Base-by-base conservation (phyloP, 352 stramenopile genomes). In the Phytophthora sojae region DNA sequence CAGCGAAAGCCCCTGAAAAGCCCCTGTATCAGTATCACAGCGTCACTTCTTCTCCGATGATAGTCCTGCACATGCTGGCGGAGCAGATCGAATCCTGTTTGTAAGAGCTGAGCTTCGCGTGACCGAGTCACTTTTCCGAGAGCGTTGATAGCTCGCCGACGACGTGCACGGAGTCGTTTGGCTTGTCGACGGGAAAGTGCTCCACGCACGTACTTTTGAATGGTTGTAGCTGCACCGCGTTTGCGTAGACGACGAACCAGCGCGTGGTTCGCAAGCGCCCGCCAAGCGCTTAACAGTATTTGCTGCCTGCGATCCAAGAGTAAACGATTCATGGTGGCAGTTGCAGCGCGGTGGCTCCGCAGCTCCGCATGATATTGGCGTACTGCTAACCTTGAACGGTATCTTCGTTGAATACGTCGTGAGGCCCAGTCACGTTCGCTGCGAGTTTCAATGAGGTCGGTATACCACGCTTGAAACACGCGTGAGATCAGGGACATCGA, bases 221-320 rank as follows among this genome's bases (percentile, higher is more conserved):
- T 89, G 1, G 59, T 58, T 11, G 81, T 59, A n/a, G 80, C 85
- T 55, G 70, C 83, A 11, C 56, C 69, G 26, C 74, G 64, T 50
- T 91, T 93, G 29, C 67, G 71, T 17, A 88, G 71, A 6, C 73
- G 78, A 57, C 77, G 75, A 54, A 67, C 81, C 9, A 91, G n/a
- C n/a, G 85, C 80, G 26, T 91, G 79, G 17, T 76, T 79, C 17
- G 71, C 67, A 3, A 93, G 57, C 19, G 73, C 69, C 2, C 61
- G 77, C 85, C 83, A 93, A 15, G 30, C 70, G 21, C 11, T 61
- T 11, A 73, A 39, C 15, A 90, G 26, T 14, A 49, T 57, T 19
- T 79, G 73, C 8, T 71, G 64, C 7, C 30, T 76, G 6, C 80
- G 82, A 37, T 81, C 75, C 8, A 69, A 77, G 15, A 90, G 23